Base-by-base conservation (phyloP, 2,329 filamentous ascomycete species). In the Nemania sp. region DNA sequence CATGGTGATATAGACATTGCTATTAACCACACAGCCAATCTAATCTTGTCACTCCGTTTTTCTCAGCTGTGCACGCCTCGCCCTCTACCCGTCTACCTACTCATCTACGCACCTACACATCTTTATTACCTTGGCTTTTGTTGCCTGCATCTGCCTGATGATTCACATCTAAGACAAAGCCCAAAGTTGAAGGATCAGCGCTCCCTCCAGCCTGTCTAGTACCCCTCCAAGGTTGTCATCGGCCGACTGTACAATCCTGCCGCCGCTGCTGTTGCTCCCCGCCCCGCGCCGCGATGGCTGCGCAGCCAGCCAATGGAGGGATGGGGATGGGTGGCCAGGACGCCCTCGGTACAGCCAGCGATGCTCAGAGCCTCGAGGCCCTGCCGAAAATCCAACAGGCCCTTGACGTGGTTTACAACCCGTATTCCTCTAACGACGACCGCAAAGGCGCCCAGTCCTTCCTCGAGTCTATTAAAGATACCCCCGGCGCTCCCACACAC, bases 401-500 rank as follows among this genome's bases (percentile, higher is more conserved):
- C 47, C 89, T 99, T 73, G 89, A 96, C 74, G 88, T 97, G 74
- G 93, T 98, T 69, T 95, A 98, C 83, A 91, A 89, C 77, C 89
- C 94, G 11, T 87, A 89, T 68, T 95, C 94, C 47, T 86, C 89
- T 72, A 98, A 98, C 80, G 87, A 92, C 71, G 86, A 91, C 62
- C 93, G 96, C 71, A 88, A 92, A 78, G 88, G 96, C 79, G 96
- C 96, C 53, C 92, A 96, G 71, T 82, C 88, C 43, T 97, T 93
- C 77, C 90, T 99, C 72, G 96, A 99, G 78, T 84, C 91, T 24
- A 87, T 97, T 76, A 98, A 98, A 82, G 86, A 88, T 54, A 88
- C 92, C 74, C 85, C 88, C 65, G 90, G 94, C 75, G 94, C 95
- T 5, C 93, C 94, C 1, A 89, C 92, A 56, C 91, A 96, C 82